A percentile compares a stretch with the other conserved stretches of the same genome.
Evolutionary conservation across 2,329 filamentous ascomycete genomes (phyloP).

Genomic region (Hypoxylon sp.): DNA sequence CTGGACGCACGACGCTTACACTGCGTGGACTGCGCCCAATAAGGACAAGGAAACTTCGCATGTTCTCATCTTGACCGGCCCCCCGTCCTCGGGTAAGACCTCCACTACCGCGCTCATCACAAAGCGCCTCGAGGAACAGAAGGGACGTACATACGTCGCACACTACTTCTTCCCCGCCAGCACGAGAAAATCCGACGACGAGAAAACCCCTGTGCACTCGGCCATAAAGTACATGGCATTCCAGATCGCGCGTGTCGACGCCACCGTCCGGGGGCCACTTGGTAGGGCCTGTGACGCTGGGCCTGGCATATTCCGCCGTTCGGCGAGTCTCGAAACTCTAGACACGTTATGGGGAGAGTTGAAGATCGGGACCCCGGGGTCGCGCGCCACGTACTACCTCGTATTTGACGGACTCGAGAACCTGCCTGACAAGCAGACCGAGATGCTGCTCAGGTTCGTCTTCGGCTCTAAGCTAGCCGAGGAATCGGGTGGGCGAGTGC

Average conservation of each 20-base stretch:
- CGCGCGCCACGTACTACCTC: constrained; percentile 45
- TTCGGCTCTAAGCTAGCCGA: constrained; percentile 31
- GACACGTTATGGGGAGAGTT: constrained; percentile 43
- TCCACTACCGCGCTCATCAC: constrained; percentile 45
- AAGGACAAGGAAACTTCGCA: constrained; percentile 36
- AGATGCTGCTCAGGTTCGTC: constrained; percentile 38
- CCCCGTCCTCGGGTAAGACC: constrained; percentile 48
- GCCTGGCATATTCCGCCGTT: constrained; percentile 22
- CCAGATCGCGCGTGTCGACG: constrained; percentile 51
- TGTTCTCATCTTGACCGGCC: constrained; percentile 46
- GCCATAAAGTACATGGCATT: constrained; percentile 52
- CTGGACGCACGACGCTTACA: constrained; percentile 38
- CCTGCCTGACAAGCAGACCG: constrained; percentile 30
- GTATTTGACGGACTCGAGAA: constrained; percentile 51
- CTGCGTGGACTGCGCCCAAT: constrained; percentile 32
- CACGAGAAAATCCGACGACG: constrained; percentile 45
- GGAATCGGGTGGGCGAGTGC: constrained; percentile 36
- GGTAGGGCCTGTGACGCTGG: constrained; percentile 45
- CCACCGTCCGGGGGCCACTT: constrained; percentile 41
- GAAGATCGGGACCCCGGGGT: constrained; percentile 42
- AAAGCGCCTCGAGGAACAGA: constrained; percentile 48
- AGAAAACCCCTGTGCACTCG: constrained; percentile 44
- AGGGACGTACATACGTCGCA: constrained; percentile 47
- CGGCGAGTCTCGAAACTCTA: constrained; percentile 24
- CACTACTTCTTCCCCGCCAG: constrained; percentile 50